Base-by-base conservation (phyloP, 2,329 filamentous ascomycete genomes). In the Leptosphaerulina australis region DNA sequence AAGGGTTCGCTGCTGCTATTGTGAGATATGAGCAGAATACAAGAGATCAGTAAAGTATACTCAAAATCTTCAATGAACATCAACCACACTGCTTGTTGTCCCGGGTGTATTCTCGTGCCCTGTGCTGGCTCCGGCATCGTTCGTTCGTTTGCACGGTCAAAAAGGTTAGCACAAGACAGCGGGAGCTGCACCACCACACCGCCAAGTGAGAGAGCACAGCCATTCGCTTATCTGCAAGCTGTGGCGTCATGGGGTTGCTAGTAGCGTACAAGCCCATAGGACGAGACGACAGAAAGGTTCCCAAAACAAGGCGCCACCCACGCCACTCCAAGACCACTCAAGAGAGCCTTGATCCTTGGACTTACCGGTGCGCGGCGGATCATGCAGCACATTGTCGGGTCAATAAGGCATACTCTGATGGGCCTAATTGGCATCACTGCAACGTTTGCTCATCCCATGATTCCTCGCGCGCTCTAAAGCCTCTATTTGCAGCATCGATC, bases 181-280 rank as follows among this genome's bases (percentile, higher is more conserved):
- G 56, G 56, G 48, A 61, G 55, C 59, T 61, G 58, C 58, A 62
- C 57, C 59, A 60, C 57, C 55, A 58, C 56, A 58, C 50, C 54
- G 66, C 63, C 66, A 67, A 68, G 65, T 54, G 39, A 30, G 35
- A 52, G 40, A 59, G 58, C 56, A 62, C 59, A 58, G 56, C 58
- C 58, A 63, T 61, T 68, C 62, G 65, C 62, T 62, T 63, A 67
- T 65, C 59, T 62, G 58, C 56, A 58, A 55, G 51, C 59, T 66
- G 65, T 64, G 66, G 67, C 68, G 66, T 68, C 58, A 63, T 60
- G 56, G 56, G 40, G 56, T 46, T 46, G 37, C 31, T 41, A 25
- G 36, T 37, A 46, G 36, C 37, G 41, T 24, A 45, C 35, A 41
- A 35, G 41, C 41, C 15, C 41, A 51, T 45, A 51, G 48, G 48